Conservation (phyloP, 371 early-diverging fungal species). For the Vavraia culicis region DNA sequence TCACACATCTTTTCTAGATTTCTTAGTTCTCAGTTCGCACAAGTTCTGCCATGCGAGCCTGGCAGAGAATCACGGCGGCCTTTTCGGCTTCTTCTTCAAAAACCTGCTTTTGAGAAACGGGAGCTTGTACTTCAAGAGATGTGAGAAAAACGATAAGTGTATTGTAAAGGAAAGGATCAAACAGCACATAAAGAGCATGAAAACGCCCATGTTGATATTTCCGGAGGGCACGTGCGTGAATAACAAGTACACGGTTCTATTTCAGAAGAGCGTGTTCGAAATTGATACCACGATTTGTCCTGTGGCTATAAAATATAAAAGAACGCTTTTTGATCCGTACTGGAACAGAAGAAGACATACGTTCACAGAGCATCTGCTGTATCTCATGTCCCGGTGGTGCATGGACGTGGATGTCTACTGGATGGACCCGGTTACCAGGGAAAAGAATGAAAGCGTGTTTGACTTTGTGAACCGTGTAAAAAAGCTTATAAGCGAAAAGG, state of each 20-base stretch:
- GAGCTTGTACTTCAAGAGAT: constrained; percentile 53
- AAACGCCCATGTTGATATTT: constrained; percentile 51
- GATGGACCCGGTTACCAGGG: constrained; percentile 23
- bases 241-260: constrained; percentile 56
- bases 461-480: constrained; percentile 49
- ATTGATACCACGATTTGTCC: constrained; percentile 51
- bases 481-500: constrained; percentile 46
- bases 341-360: constrained; percentile 51
- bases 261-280: constrained; percentile 66
- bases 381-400: constrained; percentile 51
- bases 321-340: constrained; percentile 49
- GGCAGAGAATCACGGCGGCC: constrained; percentile 49
- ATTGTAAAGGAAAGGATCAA: constrained; percentile 45
- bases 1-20: constrained; percentile 61
- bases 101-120: constrained; percentile 50
- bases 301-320: constrained; percentile 48
- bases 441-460: constrained; percentile 41
- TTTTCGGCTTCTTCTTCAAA: constrained; percentile 51
- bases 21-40: constrained; percentile 51
- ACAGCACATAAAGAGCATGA: constrained; percentile 39
- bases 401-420: constrained; percentile 43
- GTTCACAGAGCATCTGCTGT: constrained; percentile 49
- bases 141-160: constrained; percentile 49
- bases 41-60: constrained; percentile 55
- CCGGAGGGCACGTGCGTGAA: constrained; percentile 71